A percentile compares a stretch with the other conserved stretches of the same genome.
Evolutionary conservation across 2,329 filamentous ascomycete species (phyloP).

Genomic region (Fusarium sp.): DNA sequence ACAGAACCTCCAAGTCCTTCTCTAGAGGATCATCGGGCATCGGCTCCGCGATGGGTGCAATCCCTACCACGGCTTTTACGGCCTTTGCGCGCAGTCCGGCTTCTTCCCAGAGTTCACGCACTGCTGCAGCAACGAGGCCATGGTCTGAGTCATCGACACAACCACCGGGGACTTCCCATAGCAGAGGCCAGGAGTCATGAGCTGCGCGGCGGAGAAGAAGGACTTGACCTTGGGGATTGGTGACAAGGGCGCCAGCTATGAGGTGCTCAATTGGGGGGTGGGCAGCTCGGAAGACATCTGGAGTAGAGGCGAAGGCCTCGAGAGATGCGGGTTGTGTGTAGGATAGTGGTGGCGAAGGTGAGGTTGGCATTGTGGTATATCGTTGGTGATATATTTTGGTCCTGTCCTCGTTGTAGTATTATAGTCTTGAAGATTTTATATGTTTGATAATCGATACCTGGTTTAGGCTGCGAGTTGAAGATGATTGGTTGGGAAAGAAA

Average conservation of each 20-base stretch:
- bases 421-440: not conserved
- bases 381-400: not conserved
- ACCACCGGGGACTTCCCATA: constrained; percentile 41
- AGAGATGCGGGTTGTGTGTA: constrained; percentile 32
- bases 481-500: constrained; percentile 21
- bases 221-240: constrained; percentile 26
- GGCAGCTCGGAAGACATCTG: constrained; percentile 25
- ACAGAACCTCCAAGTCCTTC: constrained; percentile 33
- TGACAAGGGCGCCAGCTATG: constrained; percentile 39
- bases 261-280: constrained; percentile 36
- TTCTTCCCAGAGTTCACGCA: constrained; percentile 60
- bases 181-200: constrained; percentile 41
- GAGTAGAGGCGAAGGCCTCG: constrained; percentile 12
- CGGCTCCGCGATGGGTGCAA: not conserved
- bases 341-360: constrained; percentile 17
- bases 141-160: constrained; percentile 35
- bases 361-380: not conserved
- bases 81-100: constrained; percentile 47
- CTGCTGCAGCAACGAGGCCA: constrained; percentile 39
- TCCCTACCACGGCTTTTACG: constrained; percentile 38
- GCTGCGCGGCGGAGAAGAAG: constrained; percentile 41
- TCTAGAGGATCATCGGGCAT: constrained; percentile 18
- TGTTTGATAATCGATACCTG: constrained; percentile 14
- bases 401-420: not conserved
- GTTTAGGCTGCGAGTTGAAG: constrained; percentile 26